Evolutionary conservation across 257 asterid genomes (phyloP).

Genomic region (Hygrophila difformis): DNA sequence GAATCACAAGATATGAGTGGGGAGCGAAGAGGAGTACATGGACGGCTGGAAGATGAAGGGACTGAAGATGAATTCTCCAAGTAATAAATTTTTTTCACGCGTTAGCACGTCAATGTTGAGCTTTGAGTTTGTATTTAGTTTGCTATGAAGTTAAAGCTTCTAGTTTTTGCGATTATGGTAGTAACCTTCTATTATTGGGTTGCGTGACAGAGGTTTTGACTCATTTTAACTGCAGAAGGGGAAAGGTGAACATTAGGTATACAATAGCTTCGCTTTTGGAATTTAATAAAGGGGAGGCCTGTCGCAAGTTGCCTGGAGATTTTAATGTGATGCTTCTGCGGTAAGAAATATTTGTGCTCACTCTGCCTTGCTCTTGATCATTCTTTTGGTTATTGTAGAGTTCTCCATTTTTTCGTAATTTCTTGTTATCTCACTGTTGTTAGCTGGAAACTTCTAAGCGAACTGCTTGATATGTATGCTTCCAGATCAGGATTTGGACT

Average conservation of each 20-base stretch:
- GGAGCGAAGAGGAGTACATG: conserved; percentile 14
- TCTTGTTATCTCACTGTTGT: conserved; percentile 1
- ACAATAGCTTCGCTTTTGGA: conserved; percentile 34
- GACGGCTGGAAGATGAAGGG: conserved; percentile 14
- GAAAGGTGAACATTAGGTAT: conserved; percentile 18
- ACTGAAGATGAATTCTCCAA: conserved; percentile 16
- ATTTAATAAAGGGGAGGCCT: conserved; percentile 22
- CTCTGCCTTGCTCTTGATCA: background rate
- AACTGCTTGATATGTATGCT: conserved; percentile 9
- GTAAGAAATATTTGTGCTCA: conserved; percentile 21
- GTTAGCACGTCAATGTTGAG: background rate
- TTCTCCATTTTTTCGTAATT: no score
- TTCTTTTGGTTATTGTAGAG: background rate
- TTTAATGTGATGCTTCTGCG: conserved; percentile 23
- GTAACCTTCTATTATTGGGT: conserved; percentile 2
- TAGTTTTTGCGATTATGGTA: background rate
- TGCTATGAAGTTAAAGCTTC: background rate
- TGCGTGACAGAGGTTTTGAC: background rate
- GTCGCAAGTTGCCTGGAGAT: conserved; percentile 29
- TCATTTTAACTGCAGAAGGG: conserved; percentile 11
- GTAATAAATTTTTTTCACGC: conserved; percentile 10
- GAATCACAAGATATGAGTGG: conserved; percentile 17
- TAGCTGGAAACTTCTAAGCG: no score
- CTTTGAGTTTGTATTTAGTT: background rate
- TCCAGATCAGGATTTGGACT: conserved; percentile 1